Evolutionary conservation across 1,284 basidiomycete genomes (phyloP), one percentile per base, ranked within the genome.

Genomic region (Trichosporon faecale): DNA sequence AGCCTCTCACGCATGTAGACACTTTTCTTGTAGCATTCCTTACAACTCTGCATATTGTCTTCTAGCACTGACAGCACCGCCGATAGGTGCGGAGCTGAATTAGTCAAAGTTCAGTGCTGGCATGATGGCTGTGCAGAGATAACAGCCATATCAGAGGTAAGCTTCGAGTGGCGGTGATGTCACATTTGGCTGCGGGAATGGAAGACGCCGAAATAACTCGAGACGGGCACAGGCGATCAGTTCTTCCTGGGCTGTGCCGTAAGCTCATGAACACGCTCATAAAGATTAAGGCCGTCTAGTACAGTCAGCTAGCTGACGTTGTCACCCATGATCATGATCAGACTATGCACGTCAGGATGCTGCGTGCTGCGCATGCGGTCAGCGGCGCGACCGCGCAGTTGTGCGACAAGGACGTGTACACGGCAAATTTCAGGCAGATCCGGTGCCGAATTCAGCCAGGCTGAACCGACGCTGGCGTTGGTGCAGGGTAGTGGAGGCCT

Each of bases 391-490:
- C 31, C 4, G 44, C 44, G n/a, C 18, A 21, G 44, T 11, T 21
- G 49, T 21, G 49, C 49, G 49, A 23, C 49, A 12, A 9, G 35
- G 49, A 18, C 21, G 21, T 23, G n/a, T 23, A 18, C 49, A 52
- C 21, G 49, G n/a, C 8, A 52, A 7, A 18, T 52, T 52, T 52
- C 18, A 52, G 49, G 49, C 49, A n/a, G 49, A 52, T 52, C 49
- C 49, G 49, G 49, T 52, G 21, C 49, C 49, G 49, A 52, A 11
- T 21, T 21, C 49, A 3, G 14, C 49, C 23, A n/a, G n/a, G n/a
- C n/a, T n/a, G n/a, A n/a, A n/a, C n/a, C n/a, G n/a, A 52, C 49
- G 49, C 49, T 52, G 49, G 49, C 49, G 49, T 52, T 52, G 49
- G 49, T n/a, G 49, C 49, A 52, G 49, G 49, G 49, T 11, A 12